Base-by-base conservation (phyloP, 1,284 basidiomycete species). In the Agroathelia rolfsii region DNA sequence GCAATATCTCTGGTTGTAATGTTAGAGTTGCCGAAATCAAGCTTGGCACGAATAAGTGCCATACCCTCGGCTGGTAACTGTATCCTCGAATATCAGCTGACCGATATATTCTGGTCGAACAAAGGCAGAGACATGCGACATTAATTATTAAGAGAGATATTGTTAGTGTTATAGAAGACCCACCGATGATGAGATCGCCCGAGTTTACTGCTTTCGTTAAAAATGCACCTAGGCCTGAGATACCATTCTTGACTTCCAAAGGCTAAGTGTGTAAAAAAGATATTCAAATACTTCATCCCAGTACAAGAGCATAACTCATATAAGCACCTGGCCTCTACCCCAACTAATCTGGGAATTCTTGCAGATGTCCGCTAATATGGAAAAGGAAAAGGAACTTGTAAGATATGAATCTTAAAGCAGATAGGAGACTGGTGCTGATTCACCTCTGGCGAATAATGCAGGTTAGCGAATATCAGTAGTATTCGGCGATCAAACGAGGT, bases 91-190 rank as follows among this genome's bases (percentile, higher is more conserved):
- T n/a, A 62, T 53, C 3, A 59, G 17, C 38, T 72, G 66, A 7
- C 64, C 62, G 4, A 55, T 34, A 35, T 71, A 71, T 42, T 71
- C 67, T 70, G n/a, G n/a, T n/a, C n/a, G n/a, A n/a, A n/a, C n/a
- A n/a, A 21, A 13, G 19, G 11, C 20, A 18, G 38, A 15, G 27
- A 32, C 16, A 36, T 33, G 31, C 11, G 10, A 19, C 19, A 18
- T 18, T 21, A n/a, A 16, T 41, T 17, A 33, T 24, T 18, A 6
- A 28, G 19, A 20, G 16, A 19, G 21, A 12, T 16, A 12, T 5
- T 5, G 8, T 28, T 9, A 11, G 17, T 4, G 5, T 16, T 23
- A 33, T 31, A 30, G n/a, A 11, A 24, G 4, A 31, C 42, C 33
- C 32, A 65, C 67, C 69, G 44, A 54, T 52, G 36, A 71, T 54